Evolutionary conservation across 2,329 filamentous ascomycete genomes (phyloP), one percentile per base, ranked within the genome.

Genomic region (Xylariomycetidae sp.): DNA sequence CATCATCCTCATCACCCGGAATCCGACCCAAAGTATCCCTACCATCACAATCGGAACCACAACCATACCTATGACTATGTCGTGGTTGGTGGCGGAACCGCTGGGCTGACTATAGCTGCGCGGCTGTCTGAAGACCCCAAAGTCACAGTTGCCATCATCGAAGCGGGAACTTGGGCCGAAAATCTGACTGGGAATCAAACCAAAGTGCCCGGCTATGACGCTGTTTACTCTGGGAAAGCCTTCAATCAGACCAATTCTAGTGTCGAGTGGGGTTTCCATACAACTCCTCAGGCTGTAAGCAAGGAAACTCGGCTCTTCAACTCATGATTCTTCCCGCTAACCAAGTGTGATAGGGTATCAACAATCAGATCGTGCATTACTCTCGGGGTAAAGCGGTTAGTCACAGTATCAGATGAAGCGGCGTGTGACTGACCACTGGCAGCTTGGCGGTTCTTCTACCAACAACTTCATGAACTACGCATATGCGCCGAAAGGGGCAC

Each of bases 251-350:
- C 32, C n/a, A 29, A 34, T 16, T 20, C 25, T 29, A 20, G 25
- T 17, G 25, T 34, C 15, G 32, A 34, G 13, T 34, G 32, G 32
- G 32, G 32, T 6, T 15, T 34, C 9, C 14, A 16, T 7, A 34
- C 32, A 10, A 34, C 32, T 18, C 32, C 32, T 18, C 32, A 34
- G 29, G 32, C 32, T 28, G 32, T 34, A 4, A 20, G n/a, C n/a
- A n/a, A n/a, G n/a, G n/a, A n/a, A n/a, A n/a, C n/a, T n/a, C n/a
- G n/a, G 32, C 22, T 18, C 12, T 25, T 22, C 10, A 18, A 12
- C 16, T 13, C 8, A 19, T 18, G 8, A n/a, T 16, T 10, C 16
- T 18, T 4, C n/a, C 29, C 12, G 10, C 27, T 35, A 19, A 35
- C 10, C 8, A 12, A 16, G 3, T 23, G 22, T 29, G 12, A 23